Evolutionary conservation across 2,329 filamentous ascomycete genomes (phyloP), one percentile per base, ranked within the genome.

Genomic region (Teratosphaeria destructans): DNA sequence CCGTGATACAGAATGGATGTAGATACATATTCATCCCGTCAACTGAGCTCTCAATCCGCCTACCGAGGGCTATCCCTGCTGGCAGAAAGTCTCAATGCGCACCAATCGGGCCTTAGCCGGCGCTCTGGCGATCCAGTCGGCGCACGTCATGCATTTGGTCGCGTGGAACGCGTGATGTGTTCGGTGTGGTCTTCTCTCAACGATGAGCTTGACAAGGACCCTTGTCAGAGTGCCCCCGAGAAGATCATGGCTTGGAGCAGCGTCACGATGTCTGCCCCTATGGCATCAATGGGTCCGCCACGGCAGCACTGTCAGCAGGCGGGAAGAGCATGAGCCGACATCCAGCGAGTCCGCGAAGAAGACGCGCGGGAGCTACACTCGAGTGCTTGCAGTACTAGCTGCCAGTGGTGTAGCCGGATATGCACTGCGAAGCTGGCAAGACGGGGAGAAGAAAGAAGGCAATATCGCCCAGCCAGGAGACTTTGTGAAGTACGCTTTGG

Each of bases 401-500:
- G n/a, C 52, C 7, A 39, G 56, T 6, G 49, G 16, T n/a, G n/a
- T 27, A 19, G n/a, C 34, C 12, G 56, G 56, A 8, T 58, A 49
- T 47, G 32, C 49, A 12, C 10, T 39, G 5, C 47, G 39, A 16
- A 35, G 10, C 19, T 54, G 52, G 32, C n/a, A n/a, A 8, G 34
- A 54, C 7, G 47, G 53, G 35, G 26, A 37, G 34, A 49, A 23
- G 12, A 43, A 23, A n/a, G 52, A 16, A 8, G 10, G 26, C 12
- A 37, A 52, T 10, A 43, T 34, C 8, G 55, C 60, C 27, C 54
- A 58, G 23, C 58, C 60, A 14, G 52, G 39, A 12, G 60, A 62
- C 11, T 72, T 72, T 58, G 63, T 69, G 43, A 67, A 64, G 43
- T 92, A 88, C 74, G 82, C 78, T 29, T 81, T 94, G 63, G 77